Conservation (phyloP, 2,329 filamentous ascomycete species). For the Talaromyces piceae region DNA sequence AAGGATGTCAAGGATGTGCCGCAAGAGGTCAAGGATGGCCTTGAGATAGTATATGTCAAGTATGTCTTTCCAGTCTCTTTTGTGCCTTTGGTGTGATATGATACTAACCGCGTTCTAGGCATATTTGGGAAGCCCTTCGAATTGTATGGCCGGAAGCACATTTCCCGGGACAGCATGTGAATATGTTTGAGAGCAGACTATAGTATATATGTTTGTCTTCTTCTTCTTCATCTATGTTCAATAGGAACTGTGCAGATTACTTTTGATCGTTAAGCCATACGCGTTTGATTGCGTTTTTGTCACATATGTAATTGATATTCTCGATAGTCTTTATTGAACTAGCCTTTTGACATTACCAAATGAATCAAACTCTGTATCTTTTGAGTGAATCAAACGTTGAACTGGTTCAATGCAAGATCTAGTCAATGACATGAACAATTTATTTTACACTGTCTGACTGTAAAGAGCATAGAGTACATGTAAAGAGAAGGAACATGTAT, state of each 20-base stretch:
- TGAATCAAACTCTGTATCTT: no score
- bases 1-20: constrained; percentile 92
- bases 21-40: constrained; percentile 74
- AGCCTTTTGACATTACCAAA: no score
- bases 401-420: not conserved
- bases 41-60: constrained; percentile 86
- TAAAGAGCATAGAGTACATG: constrained; percentile 5
- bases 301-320: no score
- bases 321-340: no score
- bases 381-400: no score
- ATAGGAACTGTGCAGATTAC: not conserved
- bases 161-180: constrained; percentile 69
- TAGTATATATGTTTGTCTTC: constrained; percentile 28
- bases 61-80: constrained; percentile 41
- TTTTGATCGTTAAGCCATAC: not conserved
- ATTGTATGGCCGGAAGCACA: constrained; percentile 84
- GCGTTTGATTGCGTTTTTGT: not conserved
- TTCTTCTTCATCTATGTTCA: not conserved
- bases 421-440: not conserved
- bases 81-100: constrained; percentile 12
- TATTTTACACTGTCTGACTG: constrained; percentile 5
- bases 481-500: not conserved
- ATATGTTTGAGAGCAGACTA: constrained; percentile 70
- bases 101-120: constrained; percentile 42
- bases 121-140: constrained; percentile 91